Evolutionary conservation across 2,329 filamentous ascomycete species (phyloP), one percentile per base, ranked within the genome.

Genomic region (Davidsoniella eucalypti): DNA sequence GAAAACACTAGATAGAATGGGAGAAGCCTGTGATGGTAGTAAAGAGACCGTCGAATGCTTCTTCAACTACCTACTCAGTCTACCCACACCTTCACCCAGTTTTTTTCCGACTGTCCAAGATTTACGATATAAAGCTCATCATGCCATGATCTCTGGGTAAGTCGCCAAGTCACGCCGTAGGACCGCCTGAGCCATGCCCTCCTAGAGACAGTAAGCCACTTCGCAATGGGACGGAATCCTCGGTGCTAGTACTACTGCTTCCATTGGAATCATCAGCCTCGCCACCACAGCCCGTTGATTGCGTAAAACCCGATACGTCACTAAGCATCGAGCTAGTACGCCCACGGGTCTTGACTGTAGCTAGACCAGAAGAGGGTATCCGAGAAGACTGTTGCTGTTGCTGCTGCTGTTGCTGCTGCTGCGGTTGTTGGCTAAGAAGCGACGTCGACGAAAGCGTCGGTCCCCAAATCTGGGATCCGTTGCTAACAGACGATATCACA

Each of bases 321-420:
- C 76, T 80, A 2, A 82, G 70, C 78, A 82, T 82, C 52, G 75
- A 80, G 8, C 75, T 80, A 26, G 76, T 80, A 45, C 78, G 72
- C 18, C 75, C 76, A 42, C 77, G 65, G 26, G 67, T 65, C 60
- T 69, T 71, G 55, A 56, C 59, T 54, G 55, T 62, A 56, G 57
- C 63, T 29, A n/a, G 37, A 25, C 14, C 39, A 17, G 42, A 9
- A 29, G 26, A 33, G 12, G 29, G 29, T 33, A 33, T 12, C 29
- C 29, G 29, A 10, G 29, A 9, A 33, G 29, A 26, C 9, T 7
- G 44, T 37, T 25, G 14, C 44, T 21, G 18, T 18, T 18, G 18
- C 29, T 9, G 29, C 29, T 5, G 44, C 21, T 23, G 12, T 29
- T 21, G 17, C 29, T 9, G 29, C 29, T 9, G 29, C 29, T 9